Evolutionary conservation across 1,139 yeast genomes (phyloP), one percentile per base, ranked within the genome.

Genomic region (Protomyces macrosporus): DNA sequence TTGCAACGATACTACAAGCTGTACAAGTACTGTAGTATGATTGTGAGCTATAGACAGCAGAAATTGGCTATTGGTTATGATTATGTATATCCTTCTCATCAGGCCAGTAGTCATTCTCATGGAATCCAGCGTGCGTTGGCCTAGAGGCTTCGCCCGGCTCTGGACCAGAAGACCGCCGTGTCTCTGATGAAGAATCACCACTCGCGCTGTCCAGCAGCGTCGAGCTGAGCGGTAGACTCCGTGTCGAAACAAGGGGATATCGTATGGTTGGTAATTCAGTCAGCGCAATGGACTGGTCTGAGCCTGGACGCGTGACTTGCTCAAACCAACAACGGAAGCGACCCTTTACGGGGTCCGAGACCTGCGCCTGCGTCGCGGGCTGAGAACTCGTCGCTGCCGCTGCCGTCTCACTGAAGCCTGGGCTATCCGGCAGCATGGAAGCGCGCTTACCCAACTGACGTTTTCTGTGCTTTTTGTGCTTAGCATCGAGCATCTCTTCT

Each of bases 401-500:
- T 39, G 39, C 16, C 35, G 6, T n/a, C 14, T 12, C 14, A 16
- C 14, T 32, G 10, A 39, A 35, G 23, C n/a, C 14, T 40, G 34
- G 3, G 16, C 48, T 10, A 3, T 39, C 37, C 14, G 14, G 9
- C 51, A 12, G 50, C 32, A 7, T 40, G 53, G 57, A 75, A 77
- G 9, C 65, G 72, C 50, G 39, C 73, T 52, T 71, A 67, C 56
- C 37, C 35, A 30, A 36, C 56, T 45, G 12, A 10, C 48, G 23
- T 9, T n/a, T 14, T 66, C 62, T 33, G 37, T 23, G 34, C n/a
- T 39, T 14, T 48, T 51, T 51, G 3, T 9, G 14, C 40, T 61
- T 39, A 2, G 59, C 71, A 70, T 60, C 55, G 37, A 55, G 53
- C 62, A 65, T 66, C 67, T 85, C 89, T 66, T 88, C 95, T 68